Evolutionary conservation across 129 eudicot genomes (phyloP).

Genomic region (Arctium lappa): DNA sequence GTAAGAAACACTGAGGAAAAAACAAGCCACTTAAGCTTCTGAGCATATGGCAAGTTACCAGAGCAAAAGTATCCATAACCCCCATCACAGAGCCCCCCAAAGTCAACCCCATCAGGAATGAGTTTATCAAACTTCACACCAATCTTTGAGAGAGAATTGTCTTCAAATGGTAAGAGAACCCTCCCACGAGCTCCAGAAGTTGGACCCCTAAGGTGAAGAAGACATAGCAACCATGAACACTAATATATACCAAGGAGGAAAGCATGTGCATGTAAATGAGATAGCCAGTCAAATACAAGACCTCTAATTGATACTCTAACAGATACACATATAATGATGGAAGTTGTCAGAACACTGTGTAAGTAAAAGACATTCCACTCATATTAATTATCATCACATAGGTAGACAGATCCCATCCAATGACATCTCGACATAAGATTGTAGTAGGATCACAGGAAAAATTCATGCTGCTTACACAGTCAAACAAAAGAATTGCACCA

Average conservation of each 20-base stretch:
- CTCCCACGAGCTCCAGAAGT: slow-evolving; percentile 70
- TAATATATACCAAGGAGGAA: background rate
- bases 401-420: no score
- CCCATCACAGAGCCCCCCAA: slow-evolving; percentile 67
- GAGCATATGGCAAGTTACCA: slow-evolving; percentile 42
- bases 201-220: slow-evolving; percentile 67
- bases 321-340: no score
- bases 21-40: slow-evolving; percentile 2
- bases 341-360: no score
- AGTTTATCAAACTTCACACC: slow-evolving; percentile 82
- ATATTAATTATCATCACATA: no score
- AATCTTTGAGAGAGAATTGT: slow-evolving; percentile 66
- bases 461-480: no score
- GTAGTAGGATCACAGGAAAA: no score
- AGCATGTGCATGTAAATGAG: no score
- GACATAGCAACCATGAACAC: background rate
- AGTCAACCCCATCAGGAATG: slow-evolving; percentile 71
- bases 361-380: no score
- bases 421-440: no score
- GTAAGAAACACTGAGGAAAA: background rate
- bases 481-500: background rate
- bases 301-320: no score
- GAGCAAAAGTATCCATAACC: slow-evolving; percentile 88
- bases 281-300: no score
- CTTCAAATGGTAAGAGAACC: slow-evolving; percentile 78